Evolutionary conservation across 768 basidiomycete species (phyloP).

Genomic region (Candolleomyces aberdarensis): DNA sequence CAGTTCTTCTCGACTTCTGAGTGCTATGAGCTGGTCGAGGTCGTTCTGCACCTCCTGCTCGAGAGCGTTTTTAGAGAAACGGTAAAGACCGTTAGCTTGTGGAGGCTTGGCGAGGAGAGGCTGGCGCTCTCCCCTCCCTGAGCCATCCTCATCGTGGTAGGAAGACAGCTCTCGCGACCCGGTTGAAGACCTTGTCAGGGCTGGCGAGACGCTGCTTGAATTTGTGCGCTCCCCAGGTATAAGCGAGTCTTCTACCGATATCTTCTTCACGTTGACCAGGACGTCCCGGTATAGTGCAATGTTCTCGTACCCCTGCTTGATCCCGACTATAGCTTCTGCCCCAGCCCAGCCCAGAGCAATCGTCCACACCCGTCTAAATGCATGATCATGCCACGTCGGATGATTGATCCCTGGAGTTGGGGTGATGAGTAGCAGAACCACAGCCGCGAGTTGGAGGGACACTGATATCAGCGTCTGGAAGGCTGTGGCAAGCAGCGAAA

Average conservation of each 20-base stretch:
- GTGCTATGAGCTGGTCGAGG: constrained; percentile 57
- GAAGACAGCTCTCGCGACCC: neutral
- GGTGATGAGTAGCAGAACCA: constrained; percentile 8
- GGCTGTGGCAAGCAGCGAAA: constrained; percentile 20
- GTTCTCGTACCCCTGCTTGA: constrained; percentile 69
- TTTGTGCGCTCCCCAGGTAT: neutral
- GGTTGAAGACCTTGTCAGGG: neutral
- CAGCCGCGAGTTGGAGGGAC: constrained; percentile 31
- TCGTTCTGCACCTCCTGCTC: constrained; percentile 57
- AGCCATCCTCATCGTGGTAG: neutral
- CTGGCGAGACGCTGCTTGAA: neutral
- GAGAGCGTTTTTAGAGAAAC: constrained; percentile 11
- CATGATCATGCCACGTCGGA: constrained; percentile 53
- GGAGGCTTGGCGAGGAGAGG: constrained; percentile 25
- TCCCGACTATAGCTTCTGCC: constrained; percentile 61
- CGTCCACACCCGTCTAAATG: constrained; percentile 75
- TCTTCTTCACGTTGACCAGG: constrained; percentile 44
- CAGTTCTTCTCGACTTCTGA: constrained; percentile 70
- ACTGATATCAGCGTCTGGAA: constrained; percentile 49
- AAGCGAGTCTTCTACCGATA: neutral
- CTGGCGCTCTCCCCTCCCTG: constrained; percentile 26
- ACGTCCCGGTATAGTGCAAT: constrained; percentile 68
- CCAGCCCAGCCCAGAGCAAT: constrained; percentile 72
- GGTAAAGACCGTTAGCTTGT: neutral
- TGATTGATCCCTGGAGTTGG: constrained; percentile 21